Conservation (phyloP, 495 filamentous ascomycete species). For the Lasiosphaeriaceae sp. region DNA sequence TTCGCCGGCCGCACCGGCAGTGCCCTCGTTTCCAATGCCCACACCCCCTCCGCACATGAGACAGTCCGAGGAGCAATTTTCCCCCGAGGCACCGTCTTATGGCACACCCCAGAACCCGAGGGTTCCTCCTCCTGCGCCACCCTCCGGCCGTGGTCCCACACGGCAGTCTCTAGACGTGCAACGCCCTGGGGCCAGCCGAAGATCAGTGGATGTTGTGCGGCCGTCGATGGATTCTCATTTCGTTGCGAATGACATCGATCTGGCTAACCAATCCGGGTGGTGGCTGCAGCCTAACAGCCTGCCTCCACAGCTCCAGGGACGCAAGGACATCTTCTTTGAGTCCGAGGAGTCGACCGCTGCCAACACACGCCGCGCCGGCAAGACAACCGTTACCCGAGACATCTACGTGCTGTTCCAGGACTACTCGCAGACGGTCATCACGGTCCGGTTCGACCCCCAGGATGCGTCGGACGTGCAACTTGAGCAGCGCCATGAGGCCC, state of each 20-base stretch:
- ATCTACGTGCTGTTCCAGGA: slow-evolving; percentile 87
- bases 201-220: slow-evolving; percentile 65
- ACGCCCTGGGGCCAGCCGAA: slow-evolving; percentile 47
- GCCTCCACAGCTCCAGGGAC: slow-evolving; percentile 75
- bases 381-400: slow-evolving; percentile 67
- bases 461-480: slow-evolving; percentile 67
- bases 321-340: slow-evolving; percentile 80
- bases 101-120: slow-evolving; percentile 34
- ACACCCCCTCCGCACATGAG: slow-evolving; percentile 45
- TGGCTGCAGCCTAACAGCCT: slow-evolving; percentile 73
- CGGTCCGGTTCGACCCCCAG: slow-evolving; percentile 70
- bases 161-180: slow-evolving; percentile 70
- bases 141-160: slow-evolving; percentile 37
- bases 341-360: slow-evolving; percentile 70
- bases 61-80: slow-evolving; percentile 22
- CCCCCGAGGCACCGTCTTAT: slow-evolving; percentile 17
- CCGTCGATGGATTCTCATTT: slow-evolving; percentile 68
- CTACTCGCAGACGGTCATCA: slow-evolving; percentile 91
- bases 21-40: slow-evolving; percentile 44
- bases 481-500: slow-evolving; percentile 83
- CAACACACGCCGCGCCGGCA: slow-evolving; percentile 56
- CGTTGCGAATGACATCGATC: slow-evolving; percentile 83
- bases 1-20: slow-evolving; percentile 18
- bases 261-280: slow-evolving; percentile 70
- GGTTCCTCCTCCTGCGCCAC: slow-evolving; percentile 44